Base-by-base conservation (phyloP, 306 rosid genomes). In the Medicago arabica region DNA sequence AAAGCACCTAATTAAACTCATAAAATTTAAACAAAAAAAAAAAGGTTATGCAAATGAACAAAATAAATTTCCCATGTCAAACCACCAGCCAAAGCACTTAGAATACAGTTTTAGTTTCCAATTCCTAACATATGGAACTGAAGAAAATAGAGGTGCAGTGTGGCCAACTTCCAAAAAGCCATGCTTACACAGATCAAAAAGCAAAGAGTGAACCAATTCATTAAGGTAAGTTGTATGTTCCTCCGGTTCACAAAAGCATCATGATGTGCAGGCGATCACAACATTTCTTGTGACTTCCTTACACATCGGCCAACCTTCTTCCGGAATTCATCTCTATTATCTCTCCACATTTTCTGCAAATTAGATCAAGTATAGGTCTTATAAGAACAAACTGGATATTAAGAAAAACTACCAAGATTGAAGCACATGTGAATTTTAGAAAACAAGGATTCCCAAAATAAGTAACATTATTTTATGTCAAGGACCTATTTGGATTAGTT, bases 301-400 rank as follows among this genome's bases (percentile, higher is more conserved):
- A 95, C 97, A 14, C 98, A 92, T 50, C 96, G 91, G 75, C 98
- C 69, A 50, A 95, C 97, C 83, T 90, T 95, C 78, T 92, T 95
- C 93, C 90, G 92, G 96, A 95, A 95, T 3, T 90, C 98, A 34
- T 95, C 98, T 86, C 97, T 90, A 77, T 81, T 75, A 5, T 95
- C 98, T 83, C 98, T 90, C 98, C 98, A 95, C 84, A 89, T 92
- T 55, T 95, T 95, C 98, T 95, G 96, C 89, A 86, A 71, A 77
- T 41, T 18, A 69, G 9, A 78, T 8, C 73, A 55, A 10, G 11
- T 47, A 46, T 8, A 8, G 58, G 39, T 68, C 76, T 55, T 3
- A 75, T 11, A 65, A 83, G n/a, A 54, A 19, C 74, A 74, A 57
- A 46, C 55, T 36, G 62, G 21, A 63, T 11, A 59, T 25, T 25